Percentiles rank a stretch among this genome's conserved stretches.
Evolutionary conservation across 1,284 basidiomycete genomes (phyloP).

Genomic region (Boletus subluridellus): DNA sequence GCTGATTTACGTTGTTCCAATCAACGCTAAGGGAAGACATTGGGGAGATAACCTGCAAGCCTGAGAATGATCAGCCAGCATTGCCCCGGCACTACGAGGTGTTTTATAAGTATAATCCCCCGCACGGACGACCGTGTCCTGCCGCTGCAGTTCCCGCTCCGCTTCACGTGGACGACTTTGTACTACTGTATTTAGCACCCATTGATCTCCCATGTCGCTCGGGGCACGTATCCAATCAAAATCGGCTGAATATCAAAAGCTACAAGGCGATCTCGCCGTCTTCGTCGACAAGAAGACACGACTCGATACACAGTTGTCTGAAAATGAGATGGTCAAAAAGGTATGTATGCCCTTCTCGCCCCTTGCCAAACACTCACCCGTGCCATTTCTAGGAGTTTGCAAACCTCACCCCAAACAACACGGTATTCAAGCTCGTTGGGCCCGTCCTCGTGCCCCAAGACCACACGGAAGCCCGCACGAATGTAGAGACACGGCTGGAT

Average conservation of each 20-base stretch:
- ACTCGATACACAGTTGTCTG: conserved; percentile 84
- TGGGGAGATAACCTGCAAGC: conserved; percentile 5
- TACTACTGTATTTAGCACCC: conserved; percentile 11
- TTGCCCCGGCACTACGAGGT: neutral
- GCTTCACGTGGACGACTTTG: conserved; percentile 14
- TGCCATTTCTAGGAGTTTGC: conserved; percentile 68
- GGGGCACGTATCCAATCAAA: conserved; percentile 59
- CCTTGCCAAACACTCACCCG: neutral
- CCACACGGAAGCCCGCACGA: conserved; percentile 79
- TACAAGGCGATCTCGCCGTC: conserved; percentile 69
- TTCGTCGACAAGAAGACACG: conserved; percentile 78
- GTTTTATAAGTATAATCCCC: neutral
- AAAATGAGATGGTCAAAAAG: conserved; percentile 92
- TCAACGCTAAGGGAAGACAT: conserved; percentile 52
- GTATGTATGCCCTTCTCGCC: conserved; percentile 38
- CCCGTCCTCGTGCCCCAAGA: conserved; percentile 92
- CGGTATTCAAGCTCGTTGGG: conserved; percentile 90
- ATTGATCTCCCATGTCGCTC: conserved; percentile 39
- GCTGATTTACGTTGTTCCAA: conserved; percentile 65
- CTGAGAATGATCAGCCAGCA: neutral
- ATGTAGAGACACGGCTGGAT: conserved; percentile 88
- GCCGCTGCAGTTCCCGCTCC: neutral
- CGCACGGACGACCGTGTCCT: conserved; percentile 11
- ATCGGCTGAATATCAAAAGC: conserved; percentile 73
- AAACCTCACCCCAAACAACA: conserved; percentile 72